Conservation (phyloP, 306 rosid genomes). For the Vicia villosa region DNA sequence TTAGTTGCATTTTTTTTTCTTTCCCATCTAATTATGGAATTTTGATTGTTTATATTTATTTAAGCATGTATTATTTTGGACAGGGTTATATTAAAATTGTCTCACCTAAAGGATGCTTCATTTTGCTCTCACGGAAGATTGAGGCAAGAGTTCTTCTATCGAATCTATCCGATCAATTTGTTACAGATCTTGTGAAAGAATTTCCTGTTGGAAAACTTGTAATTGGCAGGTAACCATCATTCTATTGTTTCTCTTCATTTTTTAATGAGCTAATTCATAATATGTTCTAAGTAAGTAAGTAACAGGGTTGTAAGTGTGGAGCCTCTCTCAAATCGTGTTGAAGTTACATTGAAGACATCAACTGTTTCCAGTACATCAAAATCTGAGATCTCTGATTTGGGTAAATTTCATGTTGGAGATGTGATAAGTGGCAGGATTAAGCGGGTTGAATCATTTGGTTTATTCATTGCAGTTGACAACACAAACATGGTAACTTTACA, state of each 20-base stretch:
- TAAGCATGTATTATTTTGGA: constrained; percentile 25
- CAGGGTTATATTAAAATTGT: constrained; percentile 89
- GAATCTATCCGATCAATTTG: constrained; percentile 72
- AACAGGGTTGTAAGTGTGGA: constrained; percentile 86
- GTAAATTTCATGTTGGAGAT: constrained; percentile 68
- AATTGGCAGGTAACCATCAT: constrained; percentile 62
- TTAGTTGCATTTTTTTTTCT: neutral
- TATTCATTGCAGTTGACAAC: constrained; percentile 75
- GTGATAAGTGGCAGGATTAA: constrained; percentile 73
- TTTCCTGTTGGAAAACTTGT: constrained; percentile 87
- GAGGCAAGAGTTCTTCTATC: constrained; percentile 88
- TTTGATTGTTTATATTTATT: constrained; percentile 11
- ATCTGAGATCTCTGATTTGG: constrained; percentile 52
- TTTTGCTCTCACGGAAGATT: constrained; percentile 72
- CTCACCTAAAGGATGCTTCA: constrained; percentile 85
- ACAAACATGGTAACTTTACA: constrained; percentile 58
- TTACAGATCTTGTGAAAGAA: constrained; percentile 65
- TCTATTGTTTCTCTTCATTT: constrained; percentile 13
- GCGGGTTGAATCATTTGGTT: constrained; percentile 86
- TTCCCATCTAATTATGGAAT: neutral
- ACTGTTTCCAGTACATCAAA: constrained; percentile 38
- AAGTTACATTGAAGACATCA: constrained; percentile 76
- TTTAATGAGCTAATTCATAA: constrained; percentile 24
- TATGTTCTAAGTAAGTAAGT: constrained; percentile 37
- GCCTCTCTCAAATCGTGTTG: constrained; percentile 82